A percentile compares a stretch with the other conserved stretches of the same genome.
Conservation (phyloP, 768 basidiomycete species). For the Guyanaporus albipodus region DNA sequence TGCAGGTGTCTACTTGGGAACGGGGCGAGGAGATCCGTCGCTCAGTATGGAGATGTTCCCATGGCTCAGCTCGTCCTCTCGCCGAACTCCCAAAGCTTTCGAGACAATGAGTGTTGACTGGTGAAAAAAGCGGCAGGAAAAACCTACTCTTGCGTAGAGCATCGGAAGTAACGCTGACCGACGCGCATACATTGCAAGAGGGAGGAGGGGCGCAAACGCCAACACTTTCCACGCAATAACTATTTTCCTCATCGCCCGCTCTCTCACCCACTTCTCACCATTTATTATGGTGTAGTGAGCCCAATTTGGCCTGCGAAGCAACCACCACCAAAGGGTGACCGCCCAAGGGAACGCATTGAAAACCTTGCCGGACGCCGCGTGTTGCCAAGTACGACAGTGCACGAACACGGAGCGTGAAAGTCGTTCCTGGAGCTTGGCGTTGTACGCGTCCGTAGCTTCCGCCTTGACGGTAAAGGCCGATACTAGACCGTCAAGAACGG, state of each 20-base stretch:
- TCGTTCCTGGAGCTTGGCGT: slow-evolving; percentile 18
- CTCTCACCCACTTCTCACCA: slow-evolving; percentile 36
- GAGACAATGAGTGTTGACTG: background rate
- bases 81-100: background rate
- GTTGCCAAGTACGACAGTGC: slow-evolving; percentile 41
- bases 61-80: background rate
- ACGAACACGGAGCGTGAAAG: slow-evolving; percentile 21
- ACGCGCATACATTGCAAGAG: slow-evolving; percentile 4
- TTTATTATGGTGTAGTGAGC: slow-evolving; percentile 34
- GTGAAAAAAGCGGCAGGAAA: background rate
- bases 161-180: slow-evolving; percentile 4
- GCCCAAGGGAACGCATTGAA: slow-evolving; percentile 40
- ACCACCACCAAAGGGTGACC: slow-evolving; percentile 32
- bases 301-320: slow-evolving; percentile 35
- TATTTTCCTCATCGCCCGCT: slow-evolving; percentile 1
- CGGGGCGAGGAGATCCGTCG: background rate
- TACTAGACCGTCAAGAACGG: slow-evolving; percentile 22
- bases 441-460: slow-evolving; percentile 27
- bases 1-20: too few species aligned
- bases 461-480: slow-evolving; percentile 22
- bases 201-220: slow-evolving; percentile 4
- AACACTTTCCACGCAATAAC: slow-evolving; percentile 1
- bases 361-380: slow-evolving; percentile 34
- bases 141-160: slow-evolving; percentile 4
- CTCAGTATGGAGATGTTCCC: background rate